Conservation (phyloP, 139 green algal species). For the Coelastrella sp. region DNA sequence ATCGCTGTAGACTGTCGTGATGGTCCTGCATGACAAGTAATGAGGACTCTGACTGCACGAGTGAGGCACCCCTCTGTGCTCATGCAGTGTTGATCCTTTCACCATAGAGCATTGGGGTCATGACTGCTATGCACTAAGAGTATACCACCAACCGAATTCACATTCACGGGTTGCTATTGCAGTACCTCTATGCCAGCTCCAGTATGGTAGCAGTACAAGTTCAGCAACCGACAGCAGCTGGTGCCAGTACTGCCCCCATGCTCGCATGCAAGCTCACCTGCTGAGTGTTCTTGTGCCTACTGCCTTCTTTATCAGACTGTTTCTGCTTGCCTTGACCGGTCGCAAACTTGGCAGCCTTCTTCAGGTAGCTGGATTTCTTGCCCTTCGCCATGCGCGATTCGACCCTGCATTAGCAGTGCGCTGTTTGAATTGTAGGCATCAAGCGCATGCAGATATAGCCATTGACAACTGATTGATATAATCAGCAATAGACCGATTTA, state of each 20-base stretch:
- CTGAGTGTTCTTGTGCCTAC: background rate
- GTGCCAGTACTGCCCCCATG: background rate
- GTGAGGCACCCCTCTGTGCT: too few relatives aligned
- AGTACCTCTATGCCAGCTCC: too few relatives aligned
- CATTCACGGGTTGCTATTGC: too few relatives aligned
- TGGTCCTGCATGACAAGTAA: background rate
- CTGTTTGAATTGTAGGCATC: background rate
- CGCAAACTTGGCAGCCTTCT: conserved; percentile 3
- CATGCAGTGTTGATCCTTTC: too few relatives aligned
- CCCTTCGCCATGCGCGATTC: background rate
- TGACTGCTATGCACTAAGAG: too few relatives aligned
- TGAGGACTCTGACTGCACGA: background rate
- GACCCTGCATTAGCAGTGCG: background rate
- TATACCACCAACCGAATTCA: too few relatives aligned
- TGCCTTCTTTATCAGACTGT: background rate
- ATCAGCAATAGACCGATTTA: background rate
- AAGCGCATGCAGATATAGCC: background rate
- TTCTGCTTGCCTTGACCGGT: background rate
- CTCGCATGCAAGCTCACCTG: background rate
- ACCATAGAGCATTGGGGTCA: too few relatives aligned
- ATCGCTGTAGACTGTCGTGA: background rate
- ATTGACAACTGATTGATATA: background rate
- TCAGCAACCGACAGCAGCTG: background rate
- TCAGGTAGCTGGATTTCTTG: background rate
- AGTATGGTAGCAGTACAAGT: background rate